Base-by-base conservation (phyloP, 805 yeast genomes). In the Zygoascus flipseniorum region DNA sequence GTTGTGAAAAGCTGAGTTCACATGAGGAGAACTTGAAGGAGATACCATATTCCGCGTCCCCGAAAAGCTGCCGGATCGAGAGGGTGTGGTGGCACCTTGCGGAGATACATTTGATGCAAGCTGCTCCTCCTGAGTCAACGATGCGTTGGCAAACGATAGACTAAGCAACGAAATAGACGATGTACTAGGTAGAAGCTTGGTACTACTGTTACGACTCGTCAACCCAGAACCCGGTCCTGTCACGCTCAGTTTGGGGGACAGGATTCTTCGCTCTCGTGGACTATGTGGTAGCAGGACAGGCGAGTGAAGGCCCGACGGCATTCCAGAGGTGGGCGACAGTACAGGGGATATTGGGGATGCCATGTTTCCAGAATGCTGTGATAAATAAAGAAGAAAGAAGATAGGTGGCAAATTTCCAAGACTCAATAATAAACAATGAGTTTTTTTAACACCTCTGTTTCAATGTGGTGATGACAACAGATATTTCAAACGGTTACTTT, bases 121-220 rank as follows among this genome's bases (percentile, higher is more conserved):
- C 13, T 44, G 32, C 31, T 28, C 26, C 13, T 41, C 43, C 13
- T 49, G 53, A 5, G 31, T 41, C 10, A 52, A 10, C 5, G 55
- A 47, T 6, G 54, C 42, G 14, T 47, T 45, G 31, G 53, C 52
- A 43, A 58, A 50, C 26, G 61, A 58, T 31, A 58, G 52, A 19
- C 55, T 50, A 16, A 58, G 51, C 23, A 58, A 47, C 14, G 61
- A 58, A 13, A 58, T 58, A 9, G 59, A 48, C 13, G 61, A 58
- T 2, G 61, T 58, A 49, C 55, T 50, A 20, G 61, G 59, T 13
- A 58, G 52, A 32, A 58, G 54, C 18, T 35, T 31, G 23, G 49
- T 31, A 28, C 49, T 31, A 5, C 49, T 28, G 14, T 20, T n/a
- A 14, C 49, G 37, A 46, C 37, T 11, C 2, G 26, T n/a, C 20